Evolutionary conservation across 306 rosid genomes (phyloP), one percentile per base, ranked within the genome.

Genomic region (Macrotyloma uniflorum): DNA sequence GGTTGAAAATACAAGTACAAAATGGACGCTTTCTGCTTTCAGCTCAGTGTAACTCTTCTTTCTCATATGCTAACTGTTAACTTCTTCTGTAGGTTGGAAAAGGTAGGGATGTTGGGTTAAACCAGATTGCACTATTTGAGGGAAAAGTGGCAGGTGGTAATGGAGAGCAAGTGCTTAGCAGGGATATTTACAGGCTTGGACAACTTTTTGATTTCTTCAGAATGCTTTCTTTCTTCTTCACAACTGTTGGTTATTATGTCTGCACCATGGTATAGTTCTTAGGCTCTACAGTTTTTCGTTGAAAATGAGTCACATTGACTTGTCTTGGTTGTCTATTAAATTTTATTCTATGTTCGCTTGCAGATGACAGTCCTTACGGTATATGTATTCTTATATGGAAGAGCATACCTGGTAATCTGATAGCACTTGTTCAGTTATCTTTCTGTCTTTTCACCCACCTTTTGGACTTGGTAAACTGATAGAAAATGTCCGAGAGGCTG

Each of bases 81-180:
- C 63, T 83, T 40, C 59, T 83, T 83, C 65, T 80, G 58, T 74
- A 95, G 98, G 98, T 95, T 91, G 98, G 98, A 77, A 95, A 95
- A 85, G 98, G 98, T 86, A 89, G 98, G 86, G 98, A 95, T 85
- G 98, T 95, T 71, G 98, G 98, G 51, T 82, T 95, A 81, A 95
- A 92, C 87, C 98, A 95, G 92, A 92, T 95, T 85, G 98, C 98
- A 81, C 92, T 95, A 70, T 95, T 95, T 85, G 98, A 95, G 88
- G 98, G 98, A 67, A 95, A 95, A 86, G 98, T 95, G 65, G 97
- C 98, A 2, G 98, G 98, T 82, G 98, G 98, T 72, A 95, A 92
- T 86, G 98, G 98, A 83, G 98, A 92, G 87, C 98, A 95, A 85
- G 96, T 91, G 62, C 98, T 95, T 67, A 95, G 98, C 83, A 87